Base-by-base conservation (phyloP, 345 rosid genomes). In the Populus ilicifolia region DNA sequence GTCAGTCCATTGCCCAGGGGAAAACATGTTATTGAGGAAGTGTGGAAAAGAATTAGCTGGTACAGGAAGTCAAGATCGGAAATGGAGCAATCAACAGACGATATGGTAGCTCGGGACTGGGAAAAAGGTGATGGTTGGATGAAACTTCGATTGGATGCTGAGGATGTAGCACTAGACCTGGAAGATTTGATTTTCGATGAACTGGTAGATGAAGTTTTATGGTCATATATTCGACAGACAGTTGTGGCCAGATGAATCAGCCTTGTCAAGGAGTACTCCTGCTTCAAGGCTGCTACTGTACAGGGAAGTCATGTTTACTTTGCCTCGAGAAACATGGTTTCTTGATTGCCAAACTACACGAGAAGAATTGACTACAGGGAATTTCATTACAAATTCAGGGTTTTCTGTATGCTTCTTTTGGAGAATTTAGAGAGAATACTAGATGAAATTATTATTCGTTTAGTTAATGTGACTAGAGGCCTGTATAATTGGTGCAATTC, bases 151-250 rank as follows among this genome's bases (percentile, higher is more conserved):
- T 75, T 79, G 69, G 96, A 92, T 48, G 75, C 83, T 69, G 94
- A 92, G 75, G 89, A 87, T 74, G 85, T 88, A 61, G 88, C 89
- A 30, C 87, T 93, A 70, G 95, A 90, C 74, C 80, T 94, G 43
- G 97, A 94, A 87, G 94, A 93, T 12, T 8, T 87, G 84, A 85
- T 94, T 71, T 87, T 91, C 9, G 86, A 89, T 69, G 88, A 91
- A 64, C 83, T 93, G 71, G 25, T 93, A 56, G 86, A 83, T 41
- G 97, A 90, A 67, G 30, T 85, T 35, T 5, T 89, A 39, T 76
- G 80, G 43, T 66, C 72, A 59, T 59, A 23, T 23, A n/a, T 7
- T 2, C 13, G 62, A 23, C 12, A 59, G 64, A 59, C 64, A 23
- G 29, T 1, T 59, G 29, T 23, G 64, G 14, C 25, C 64, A 59